Conservation (phyloP, 2,329 filamentous ascomycete genomes). For the Diaporthe citri region DNA sequence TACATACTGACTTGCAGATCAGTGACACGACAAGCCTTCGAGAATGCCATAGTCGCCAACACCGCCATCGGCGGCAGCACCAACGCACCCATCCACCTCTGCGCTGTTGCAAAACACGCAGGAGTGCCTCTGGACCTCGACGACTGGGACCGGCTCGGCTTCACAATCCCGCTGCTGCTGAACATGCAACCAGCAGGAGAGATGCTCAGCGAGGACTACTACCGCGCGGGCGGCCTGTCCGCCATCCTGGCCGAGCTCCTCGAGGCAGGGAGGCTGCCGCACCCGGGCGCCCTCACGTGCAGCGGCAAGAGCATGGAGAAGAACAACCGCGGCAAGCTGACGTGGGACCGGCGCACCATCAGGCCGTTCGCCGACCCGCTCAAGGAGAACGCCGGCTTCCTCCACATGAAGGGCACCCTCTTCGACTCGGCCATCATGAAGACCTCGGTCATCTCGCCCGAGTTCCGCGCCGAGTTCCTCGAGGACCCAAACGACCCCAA, state of each 20-base stretch:
- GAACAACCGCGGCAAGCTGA: slow-evolving; percentile 58
- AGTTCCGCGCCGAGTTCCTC: slow-evolving; percentile 59
- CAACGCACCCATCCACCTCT: slow-evolving; percentile 68
- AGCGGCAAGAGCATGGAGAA: slow-evolving; percentile 60
- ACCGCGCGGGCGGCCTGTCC: slow-evolving; percentile 36
- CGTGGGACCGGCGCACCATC: slow-evolving; percentile 64
- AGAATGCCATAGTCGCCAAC: slow-evolving; percentile 67
- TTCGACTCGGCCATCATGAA: slow-evolving; percentile 68
- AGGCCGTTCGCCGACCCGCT: slow-evolving; percentile 58
- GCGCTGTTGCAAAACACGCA: slow-evolving; percentile 66
- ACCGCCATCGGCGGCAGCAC: slow-evolving; percentile 69
- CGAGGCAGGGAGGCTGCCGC: slow-evolving; percentile 51
- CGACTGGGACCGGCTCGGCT: slow-evolving; percentile 66
- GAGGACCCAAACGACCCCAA: slow-evolving; percentile 59
- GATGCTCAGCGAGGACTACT: slow-evolving; percentile 47
- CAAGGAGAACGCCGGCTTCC: slow-evolving; percentile 63
- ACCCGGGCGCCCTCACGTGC: slow-evolving; percentile 54
- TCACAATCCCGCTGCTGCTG: slow-evolving; percentile 62
- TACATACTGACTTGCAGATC: not conserved
- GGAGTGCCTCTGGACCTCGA: slow-evolving; percentile 63
- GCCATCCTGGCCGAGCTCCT: slow-evolving; percentile 67
- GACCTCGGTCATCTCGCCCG: slow-evolving; percentile 61
- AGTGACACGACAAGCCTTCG: slow-evolving; percentile 66
- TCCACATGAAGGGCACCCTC: slow-evolving; percentile 60
- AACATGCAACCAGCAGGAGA: slow-evolving; percentile 69